These are phyloP conservation scores for Malania oleifera DNA, from an alignment of 164 flowering plant species.

Conservation along the genomic window DNA sequence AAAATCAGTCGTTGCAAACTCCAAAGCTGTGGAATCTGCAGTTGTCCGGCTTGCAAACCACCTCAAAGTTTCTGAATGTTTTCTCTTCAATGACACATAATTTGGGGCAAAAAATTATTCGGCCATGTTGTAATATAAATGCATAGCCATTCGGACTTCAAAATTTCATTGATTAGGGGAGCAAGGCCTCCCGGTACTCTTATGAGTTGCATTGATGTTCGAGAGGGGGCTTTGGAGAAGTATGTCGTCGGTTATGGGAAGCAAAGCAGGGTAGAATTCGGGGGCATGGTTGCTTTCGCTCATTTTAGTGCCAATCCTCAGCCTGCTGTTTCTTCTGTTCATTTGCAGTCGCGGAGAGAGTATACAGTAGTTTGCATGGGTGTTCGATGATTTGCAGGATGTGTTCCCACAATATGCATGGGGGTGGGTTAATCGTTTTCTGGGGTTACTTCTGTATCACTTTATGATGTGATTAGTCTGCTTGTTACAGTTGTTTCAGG, in stretches of 20 bases:
- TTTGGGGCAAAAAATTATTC: background rate
- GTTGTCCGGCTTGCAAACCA: slow-evolving; percentile 53
- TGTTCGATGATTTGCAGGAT: slow-evolving; percentile 6
- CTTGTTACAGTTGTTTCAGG: background rate
- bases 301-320: slow-evolving; percentile 5
- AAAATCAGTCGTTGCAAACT: slow-evolving; percentile 43
- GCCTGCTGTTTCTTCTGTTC: slow-evolving; percentile 1
- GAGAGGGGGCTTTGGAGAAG: too few relatives aligned
- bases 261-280: background rate
- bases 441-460: background rate
- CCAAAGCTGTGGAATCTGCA: slow-evolving; percentile 43
- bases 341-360: background rate
- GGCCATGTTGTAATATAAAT: background rate
- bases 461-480: background rate
- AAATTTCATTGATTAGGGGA: background rate
- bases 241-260: background rate
- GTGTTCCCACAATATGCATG: too few relatives aligned
- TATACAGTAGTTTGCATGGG: background rate
- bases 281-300: slow-evolving; percentile 16
- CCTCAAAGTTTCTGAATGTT: slow-evolving; percentile 45
- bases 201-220: too few relatives aligned
- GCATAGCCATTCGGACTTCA: background rate
- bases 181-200: too few relatives aligned
- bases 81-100: slow-evolving; percentile 29
- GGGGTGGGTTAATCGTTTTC: slow-evolving; percentile 2